Evolutionary conservation across 2,329 filamentous ascomycete genomes (phyloP).

Genomic region (Sarocladium kiliense): DNA sequence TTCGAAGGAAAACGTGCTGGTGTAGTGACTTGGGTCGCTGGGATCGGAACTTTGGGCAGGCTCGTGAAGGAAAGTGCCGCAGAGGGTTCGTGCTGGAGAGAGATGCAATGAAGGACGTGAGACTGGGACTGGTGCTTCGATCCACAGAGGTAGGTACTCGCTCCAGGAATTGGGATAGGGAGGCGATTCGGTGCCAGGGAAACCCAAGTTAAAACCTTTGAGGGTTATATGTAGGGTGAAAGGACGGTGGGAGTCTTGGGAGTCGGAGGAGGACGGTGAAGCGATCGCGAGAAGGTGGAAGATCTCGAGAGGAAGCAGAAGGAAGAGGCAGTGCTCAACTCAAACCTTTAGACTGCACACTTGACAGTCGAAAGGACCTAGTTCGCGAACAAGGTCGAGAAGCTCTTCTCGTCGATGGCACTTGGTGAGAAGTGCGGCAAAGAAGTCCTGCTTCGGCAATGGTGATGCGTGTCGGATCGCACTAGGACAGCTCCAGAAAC

Average conservation of each 20-base stretch:
- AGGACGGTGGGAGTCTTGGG: slow-evolving; percentile 8
- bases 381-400: background rate
- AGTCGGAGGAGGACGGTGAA: slow-evolving; percentile 24
- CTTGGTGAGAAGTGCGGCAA: background rate
- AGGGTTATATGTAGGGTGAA: slow-evolving; percentile 4
- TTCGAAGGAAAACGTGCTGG: slow-evolving; percentile 93
- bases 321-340: slow-evolving; percentile 32
- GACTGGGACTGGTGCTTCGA: slow-evolving; percentile 5
- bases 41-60: slow-evolving; percentile 32
- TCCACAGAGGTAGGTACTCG: slow-evolving; percentile 8
- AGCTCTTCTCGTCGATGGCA: background rate
- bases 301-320: slow-evolving; percentile 27
- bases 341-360: slow-evolving; percentile 25
- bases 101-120: slow-evolving; percentile 21
- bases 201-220: slow-evolving; percentile 6
- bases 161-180: slow-evolving; percentile 1
- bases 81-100: slow-evolving; percentile 19
- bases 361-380: background rate
- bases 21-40: slow-evolving; percentile 53
- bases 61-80: slow-evolving; percentile 12
- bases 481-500: slow-evolving; percentile 1
- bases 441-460: slow-evolving; percentile 6
- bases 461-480: background rate
- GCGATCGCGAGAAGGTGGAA: slow-evolving; percentile 22
- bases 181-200: slow-evolving; percentile 10